Evolutionary conservation across 129 eudicot species (phyloP).

Genomic region (Pulicaria dysenterica): DNA sequence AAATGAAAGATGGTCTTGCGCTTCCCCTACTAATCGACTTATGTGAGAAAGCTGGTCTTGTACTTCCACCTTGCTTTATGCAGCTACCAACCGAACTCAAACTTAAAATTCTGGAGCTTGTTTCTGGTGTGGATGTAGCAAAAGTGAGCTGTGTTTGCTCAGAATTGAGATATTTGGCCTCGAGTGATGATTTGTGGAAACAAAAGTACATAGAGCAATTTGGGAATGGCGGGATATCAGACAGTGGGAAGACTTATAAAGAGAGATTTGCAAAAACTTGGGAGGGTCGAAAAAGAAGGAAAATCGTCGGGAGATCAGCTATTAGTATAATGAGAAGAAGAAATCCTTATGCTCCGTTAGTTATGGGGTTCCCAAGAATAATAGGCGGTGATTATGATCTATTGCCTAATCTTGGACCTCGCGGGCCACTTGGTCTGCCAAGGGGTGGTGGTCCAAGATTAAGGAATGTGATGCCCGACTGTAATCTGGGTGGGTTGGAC

Average conservation of each 20-base stretch:
- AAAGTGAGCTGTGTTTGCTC: slow-evolving; percentile 55
- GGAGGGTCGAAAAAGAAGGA: slow-evolving; percentile 46
- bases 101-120: slow-evolving; percentile 60
- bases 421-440: slow-evolving; percentile 24
- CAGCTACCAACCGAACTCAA: slow-evolving; percentile 69
- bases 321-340: slow-evolving; percentile 26
- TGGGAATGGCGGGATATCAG: slow-evolving; percentile 30
- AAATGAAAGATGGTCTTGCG: slow-evolving; percentile 67
- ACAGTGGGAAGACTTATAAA: slow-evolving; percentile 48
- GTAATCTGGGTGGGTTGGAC: slow-evolving; percentile 48
- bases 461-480: slow-evolving; percentile 36
- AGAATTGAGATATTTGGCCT: slow-evolving; percentile 56
- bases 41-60: slow-evolving; percentile 62
- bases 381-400: slow-evolving; percentile 60
- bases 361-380: slow-evolving; percentile 30
- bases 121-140: slow-evolving; percentile 66
- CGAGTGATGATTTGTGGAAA: slow-evolving; percentile 68
- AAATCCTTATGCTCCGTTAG: slow-evolving; percentile 33
- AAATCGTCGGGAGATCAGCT: slow-evolving; percentile 13
- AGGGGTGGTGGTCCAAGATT: slow-evolving; percentile 3
- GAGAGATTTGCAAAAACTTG: slow-evolving; percentile 47
- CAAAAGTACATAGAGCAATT: slow-evolving; percentile 57
- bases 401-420: not conserved
- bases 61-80: slow-evolving; percentile 68
- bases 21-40: slow-evolving; percentile 69